A percentile compares a stretch with the other conserved stretches of the same genome.
Evolutionary conservation across 2,329 filamentous ascomycete species (phyloP).

Genomic region (Cordyceps cateniannulata): DNA sequence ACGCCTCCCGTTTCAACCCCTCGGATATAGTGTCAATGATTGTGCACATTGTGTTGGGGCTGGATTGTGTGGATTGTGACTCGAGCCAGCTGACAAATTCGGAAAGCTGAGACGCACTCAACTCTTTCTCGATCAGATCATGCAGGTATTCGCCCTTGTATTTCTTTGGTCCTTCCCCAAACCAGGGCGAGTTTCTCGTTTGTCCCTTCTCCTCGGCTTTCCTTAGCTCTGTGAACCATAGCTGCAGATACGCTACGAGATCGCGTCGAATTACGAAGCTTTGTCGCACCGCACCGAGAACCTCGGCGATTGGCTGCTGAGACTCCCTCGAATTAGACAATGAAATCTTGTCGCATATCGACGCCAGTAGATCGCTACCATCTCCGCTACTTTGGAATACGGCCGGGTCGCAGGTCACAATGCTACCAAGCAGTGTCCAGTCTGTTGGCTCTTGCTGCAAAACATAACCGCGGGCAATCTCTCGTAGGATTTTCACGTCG

Average conservation of each 20-base stretch:
- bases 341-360: slow-evolving; percentile 31
- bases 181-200: slow-evolving; percentile 27
- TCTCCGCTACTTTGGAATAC: slow-evolving; percentile 37
- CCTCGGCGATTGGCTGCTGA: slow-evolving; percentile 23
- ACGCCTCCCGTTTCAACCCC: slow-evolving; percentile 36
- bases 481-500: slow-evolving; percentile 34
- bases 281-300: slow-evolving; percentile 36
- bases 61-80: slow-evolving; percentile 20
- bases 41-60: slow-evolving; percentile 30
- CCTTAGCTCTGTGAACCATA: slow-evolving; percentile 40
- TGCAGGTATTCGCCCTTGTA: slow-evolving; percentile 17
- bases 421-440: slow-evolving; percentile 36
- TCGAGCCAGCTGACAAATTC: slow-evolving; percentile 38
- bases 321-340: slow-evolving; percentile 8
- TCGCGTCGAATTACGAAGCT: slow-evolving; percentile 39
- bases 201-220: slow-evolving; percentile 26
- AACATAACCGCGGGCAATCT: slow-evolving; percentile 37
- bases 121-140: slow-evolving; percentile 33
- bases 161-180: slow-evolving; percentile 19
- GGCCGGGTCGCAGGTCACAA: slow-evolving; percentile 41
- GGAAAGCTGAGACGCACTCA: slow-evolving; percentile 38
- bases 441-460: slow-evolving; percentile 28
- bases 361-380: slow-evolving; percentile 32
- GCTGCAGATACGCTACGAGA: slow-evolving; percentile 38
- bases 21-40: slow-evolving; percentile 37